These are phyloP conservation scores for Backusella mclennaniae DNA, from an alignment of 192 early-diverging fungal genomes.

Conservation along the genomic window DNA sequence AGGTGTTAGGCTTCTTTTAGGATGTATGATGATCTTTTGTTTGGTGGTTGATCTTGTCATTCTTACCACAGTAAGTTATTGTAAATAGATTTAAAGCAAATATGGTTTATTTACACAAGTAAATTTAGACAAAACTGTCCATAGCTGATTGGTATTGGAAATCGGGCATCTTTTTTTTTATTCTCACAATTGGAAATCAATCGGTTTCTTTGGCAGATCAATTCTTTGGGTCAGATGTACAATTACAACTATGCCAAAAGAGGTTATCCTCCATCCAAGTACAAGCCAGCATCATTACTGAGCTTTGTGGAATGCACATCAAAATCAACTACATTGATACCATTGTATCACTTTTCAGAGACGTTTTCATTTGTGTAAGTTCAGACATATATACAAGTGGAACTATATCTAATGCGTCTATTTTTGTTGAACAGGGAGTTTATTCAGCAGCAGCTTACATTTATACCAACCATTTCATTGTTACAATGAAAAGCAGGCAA, in stretches of 20 bases:
- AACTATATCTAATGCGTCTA: too few species aligned
- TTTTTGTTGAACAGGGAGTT: background rate
- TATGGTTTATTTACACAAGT: background rate
- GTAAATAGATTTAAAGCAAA: background rate
- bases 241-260: background rate
- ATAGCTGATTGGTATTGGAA: slow-evolving; percentile 28
- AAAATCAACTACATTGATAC: background rate
- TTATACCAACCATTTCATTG: background rate
- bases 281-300: background rate
- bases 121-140: slow-evolving; percentile 6
- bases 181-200: background rate
- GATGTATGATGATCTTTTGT: slow-evolving; percentile 16
- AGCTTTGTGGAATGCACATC: background rate
- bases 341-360: background rate
- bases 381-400: background rate
- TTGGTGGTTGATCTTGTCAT: slow-evolving; percentile 20
- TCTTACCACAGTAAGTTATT: slow-evolving; percentile 18
- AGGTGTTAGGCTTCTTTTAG: background rate
- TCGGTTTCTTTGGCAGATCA: background rate
- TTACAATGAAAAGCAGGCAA: background rate
- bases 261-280: background rate
- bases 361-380: slow-evolving; percentile 9
- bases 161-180: slow-evolving; percentile 21
- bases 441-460: slow-evolving; percentile 7
- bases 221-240: background rate